A percentile compares a stretch with the other conserved stretches of the same genome.
These are phyloP conservation scores for Collybia sordida DNA, from an alignment of 768 basidiomycete genomes.

Conservation along the genomic window DNA sequence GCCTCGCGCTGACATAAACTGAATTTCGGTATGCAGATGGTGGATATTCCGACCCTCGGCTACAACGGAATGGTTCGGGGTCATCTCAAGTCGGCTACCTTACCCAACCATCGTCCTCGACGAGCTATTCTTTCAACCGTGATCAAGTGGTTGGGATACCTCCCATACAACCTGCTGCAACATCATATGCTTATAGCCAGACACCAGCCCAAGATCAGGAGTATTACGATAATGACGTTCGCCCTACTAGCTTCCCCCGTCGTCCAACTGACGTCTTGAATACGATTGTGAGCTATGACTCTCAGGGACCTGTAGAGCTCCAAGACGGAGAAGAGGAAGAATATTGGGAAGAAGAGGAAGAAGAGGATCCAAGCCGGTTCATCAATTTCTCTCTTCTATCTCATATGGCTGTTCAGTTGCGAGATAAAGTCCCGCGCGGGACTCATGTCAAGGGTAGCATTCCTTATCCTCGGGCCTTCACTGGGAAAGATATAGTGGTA, in stretches of 20 bases:
- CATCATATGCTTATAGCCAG: slow-evolving; percentile 3
- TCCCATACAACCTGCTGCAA: neutral
- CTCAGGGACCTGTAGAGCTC: slow-evolving; percentile 19
- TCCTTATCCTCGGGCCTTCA: slow-evolving; percentile 87
- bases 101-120: slow-evolving; percentile 4
- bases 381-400: slow-evolving; percentile 87
- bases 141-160: slow-evolving; percentile 2
- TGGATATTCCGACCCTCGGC: slow-evolving; percentile 1
- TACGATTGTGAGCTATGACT: slow-evolving; percentile 31
- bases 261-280: slow-evolving; percentile 37
- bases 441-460: slow-evolving; percentile 93
- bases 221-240: slow-evolving; percentile 2
- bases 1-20: neutral
- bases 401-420: slow-evolving; percentile 85
- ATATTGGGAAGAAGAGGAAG: slow-evolving; percentile 63
- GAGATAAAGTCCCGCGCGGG: slow-evolving; percentile 86
- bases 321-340: slow-evolving; percentile 36
- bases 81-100: slow-evolving; percentile 13
- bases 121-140: slow-evolving; percentile 3
- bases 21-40: slow-evolving; percentile 7
- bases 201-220: slow-evolving; percentile 4
- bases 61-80: slow-evolving; percentile 10
- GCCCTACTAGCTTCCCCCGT: slow-evolving; percentile 19
- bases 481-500: slow-evolving; percentile 93
- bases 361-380: slow-evolving; percentile 71